Base-by-base conservation (phyloP, 208 protist species). In the Leptomonas pyrrhocoris region DNA sequence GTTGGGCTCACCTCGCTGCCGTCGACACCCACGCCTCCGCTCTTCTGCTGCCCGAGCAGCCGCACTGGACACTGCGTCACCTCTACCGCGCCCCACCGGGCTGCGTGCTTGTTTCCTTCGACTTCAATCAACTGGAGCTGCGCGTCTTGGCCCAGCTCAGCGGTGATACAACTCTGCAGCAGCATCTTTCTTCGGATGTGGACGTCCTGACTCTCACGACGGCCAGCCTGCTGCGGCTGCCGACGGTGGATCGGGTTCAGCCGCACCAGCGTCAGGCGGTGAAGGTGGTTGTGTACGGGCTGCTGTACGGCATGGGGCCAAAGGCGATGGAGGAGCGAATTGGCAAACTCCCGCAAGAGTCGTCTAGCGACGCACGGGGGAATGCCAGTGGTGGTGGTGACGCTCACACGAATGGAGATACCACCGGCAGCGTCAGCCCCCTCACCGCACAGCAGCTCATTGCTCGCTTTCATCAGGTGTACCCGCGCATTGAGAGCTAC, bases 251-350 rank as follows among this genome's bases (percentile, higher is more conserved):
- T 0, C 54, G 74, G 13, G 85, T 93, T n/a, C 58, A 61, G 34
- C 68, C 74, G 30, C 51, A 67, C 46, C 66, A 89, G 62, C 86
- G 91, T 8, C 79, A 86, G 53, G 73, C 83, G 0, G 66, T 84
- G 2, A 97, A 97, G 72, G 74, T 89, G 27, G 75, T 97, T n/a
- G 86, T 95, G 18, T 97, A 94, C 65, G 94, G 94, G 13, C 67
- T 96, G 4, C 50, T 97, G 3, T 97, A 97, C 74, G 92, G 90
- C 42, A 96, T 95, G 92, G 93, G 92, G 8, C 73, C 70, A 8
- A 73, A 81, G n/a, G 31, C 58, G 54, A 86, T 95, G 80, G 80
- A 90, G 31, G 51, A 81, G 66, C 74, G 77, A 2, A 64, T 89
- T 16, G 9, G 28, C 3, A 65, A 80, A 7, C 28, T 73, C 4